These are phyloP conservation scores for Acaromyces ingoldii DNA, from an alignment of 1,284 basidiomycete species.

Conservation along the genomic window DNA sequence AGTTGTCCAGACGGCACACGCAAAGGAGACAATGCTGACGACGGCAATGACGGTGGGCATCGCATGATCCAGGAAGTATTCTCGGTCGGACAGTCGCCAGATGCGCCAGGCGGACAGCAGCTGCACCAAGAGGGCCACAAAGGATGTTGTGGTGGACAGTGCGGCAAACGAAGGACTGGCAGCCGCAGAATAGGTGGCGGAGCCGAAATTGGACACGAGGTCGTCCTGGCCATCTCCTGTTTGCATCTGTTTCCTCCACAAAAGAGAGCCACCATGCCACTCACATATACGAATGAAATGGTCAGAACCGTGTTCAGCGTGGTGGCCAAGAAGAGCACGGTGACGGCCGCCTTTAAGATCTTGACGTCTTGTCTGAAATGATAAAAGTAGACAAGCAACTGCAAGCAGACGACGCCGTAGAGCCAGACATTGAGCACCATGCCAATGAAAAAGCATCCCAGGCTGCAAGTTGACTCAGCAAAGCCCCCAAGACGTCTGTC, in stretches of 20 bases:
- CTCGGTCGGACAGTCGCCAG: constrained; percentile 24
- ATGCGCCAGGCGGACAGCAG: constrained; percentile 47
- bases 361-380: neutral
- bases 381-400: neutral
- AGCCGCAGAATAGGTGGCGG: constrained; percentile 21
- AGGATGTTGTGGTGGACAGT: constrained; percentile 35
- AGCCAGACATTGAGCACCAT: constrained; percentile 41
- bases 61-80: constrained; percentile 19
- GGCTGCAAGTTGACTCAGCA: no score
- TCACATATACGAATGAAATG: constrained; percentile 38
- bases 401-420: constrained; percentile 36
- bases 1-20: constrained; percentile 35
- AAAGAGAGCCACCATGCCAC: no score
- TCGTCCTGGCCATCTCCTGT: no score
- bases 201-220: constrained; percentile 39
- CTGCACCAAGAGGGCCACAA: constrained; percentile 39
- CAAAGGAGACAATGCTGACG: constrained; percentile 22
- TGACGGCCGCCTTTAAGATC: no score
- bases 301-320: constrained; percentile 30
- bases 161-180: constrained; percentile 29
- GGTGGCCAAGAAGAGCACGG: constrained; percentile 30
- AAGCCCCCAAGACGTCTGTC: no score
- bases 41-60: constrained; percentile 24
- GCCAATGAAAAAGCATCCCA: constrained; percentile 45
- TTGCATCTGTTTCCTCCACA: no score